Conservation (phyloP, 495 filamentous ascomycete species). For the Hyaloscypha variabilis region DNA sequence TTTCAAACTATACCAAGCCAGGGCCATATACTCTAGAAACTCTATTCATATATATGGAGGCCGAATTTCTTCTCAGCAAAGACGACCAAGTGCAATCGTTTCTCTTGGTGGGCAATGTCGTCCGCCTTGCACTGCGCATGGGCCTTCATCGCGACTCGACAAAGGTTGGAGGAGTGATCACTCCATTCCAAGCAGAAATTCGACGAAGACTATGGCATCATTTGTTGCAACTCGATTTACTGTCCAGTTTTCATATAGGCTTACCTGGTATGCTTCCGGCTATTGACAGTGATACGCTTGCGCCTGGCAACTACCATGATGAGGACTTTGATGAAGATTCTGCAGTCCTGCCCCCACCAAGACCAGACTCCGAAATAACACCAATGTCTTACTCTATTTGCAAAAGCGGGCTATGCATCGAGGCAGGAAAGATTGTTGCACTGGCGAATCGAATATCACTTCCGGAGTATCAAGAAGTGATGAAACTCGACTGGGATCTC, state of each 20-base stretch:
- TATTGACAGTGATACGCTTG: conserved; percentile 48
- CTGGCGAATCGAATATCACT: conserved; percentile 41
- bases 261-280: conserved; percentile 51
- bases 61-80: conserved; percentile 46
- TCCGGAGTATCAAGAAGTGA: conserved; percentile 64
- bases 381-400: conserved; percentile 49
- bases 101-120: conserved; percentile 46
- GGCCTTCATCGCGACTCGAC: conserved; percentile 57
- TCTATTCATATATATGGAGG: conserved; percentile 48
- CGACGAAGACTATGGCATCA: conserved; percentile 56
- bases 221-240: conserved; percentile 51
- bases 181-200: conserved; percentile 57
- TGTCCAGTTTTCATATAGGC: conserved; percentile 54
- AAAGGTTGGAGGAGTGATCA: conserved; percentile 48
- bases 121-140: conserved; percentile 56
- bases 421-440: conserved; percentile 42
- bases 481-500: conserved; percentile 64
- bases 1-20: conserved; percentile 49
- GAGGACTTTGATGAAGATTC: conserved; percentile 49
- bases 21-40: conserved; percentile 49
- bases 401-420: conserved; percentile 43
- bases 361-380: conserved; percentile 49
- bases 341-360: conserved; percentile 42
- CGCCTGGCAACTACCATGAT: conserved; percentile 51
- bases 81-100: conserved; percentile 49